These are phyloP conservation scores for Penicillium tannophilum DNA, from an alignment of 495 filamentous ascomycete species.

Conservation along the genomic window DNA sequence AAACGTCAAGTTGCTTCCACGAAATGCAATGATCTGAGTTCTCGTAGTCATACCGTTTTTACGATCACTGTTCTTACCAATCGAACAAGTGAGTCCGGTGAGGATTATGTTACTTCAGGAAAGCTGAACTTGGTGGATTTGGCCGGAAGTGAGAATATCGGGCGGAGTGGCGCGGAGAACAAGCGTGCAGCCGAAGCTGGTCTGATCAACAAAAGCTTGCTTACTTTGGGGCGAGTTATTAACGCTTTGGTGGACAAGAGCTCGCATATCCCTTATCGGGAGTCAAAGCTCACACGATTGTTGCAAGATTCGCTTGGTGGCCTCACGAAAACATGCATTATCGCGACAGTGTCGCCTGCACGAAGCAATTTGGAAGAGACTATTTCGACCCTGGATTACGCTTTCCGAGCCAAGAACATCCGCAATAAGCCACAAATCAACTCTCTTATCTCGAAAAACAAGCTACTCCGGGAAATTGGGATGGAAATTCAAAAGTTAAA, in stretches of 20 bases:
- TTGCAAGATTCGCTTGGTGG: constrained; percentile 96
- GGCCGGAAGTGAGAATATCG: constrained; percentile 96
- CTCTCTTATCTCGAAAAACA: constrained; percentile 87
- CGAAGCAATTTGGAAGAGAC: constrained; percentile 96
- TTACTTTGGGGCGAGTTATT: constrained; percentile 94
- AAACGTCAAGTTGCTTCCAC: constrained; percentile 96
- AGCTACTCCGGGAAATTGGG: constrained; percentile 84
- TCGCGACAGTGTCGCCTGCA: constrained; percentile 92
- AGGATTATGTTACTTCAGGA: constrained; percentile 89
- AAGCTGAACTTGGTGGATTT: constrained; percentile 97
- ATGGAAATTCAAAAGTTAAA: constrained; percentile 93
- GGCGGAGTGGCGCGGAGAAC: constrained; percentile 94
- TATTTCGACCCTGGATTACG: constrained; percentile 96
- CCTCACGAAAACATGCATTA: constrained; percentile 96
- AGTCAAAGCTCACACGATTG: constrained; percentile 93
- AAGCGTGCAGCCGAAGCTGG: constrained; percentile 95
- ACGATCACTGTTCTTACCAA: constrained; percentile 91
- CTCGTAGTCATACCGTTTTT: constrained; percentile 93
- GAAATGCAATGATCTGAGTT: constrained; percentile 97
- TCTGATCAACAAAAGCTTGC: constrained; percentile 94
- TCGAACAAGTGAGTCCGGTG: constrained; percentile 74
- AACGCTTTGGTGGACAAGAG: constrained; percentile 93
- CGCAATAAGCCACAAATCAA: constrained; percentile 97
- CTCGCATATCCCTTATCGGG: constrained; percentile 90
- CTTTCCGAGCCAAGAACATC: constrained; percentile 96